A percentile compares a stretch with the other conserved stretches of the same genome.
phyloP scores from a whole-genome alignment of 2,329 filamentous ascomycete genomes.

The Trichoderma simmonsii region DNA sequence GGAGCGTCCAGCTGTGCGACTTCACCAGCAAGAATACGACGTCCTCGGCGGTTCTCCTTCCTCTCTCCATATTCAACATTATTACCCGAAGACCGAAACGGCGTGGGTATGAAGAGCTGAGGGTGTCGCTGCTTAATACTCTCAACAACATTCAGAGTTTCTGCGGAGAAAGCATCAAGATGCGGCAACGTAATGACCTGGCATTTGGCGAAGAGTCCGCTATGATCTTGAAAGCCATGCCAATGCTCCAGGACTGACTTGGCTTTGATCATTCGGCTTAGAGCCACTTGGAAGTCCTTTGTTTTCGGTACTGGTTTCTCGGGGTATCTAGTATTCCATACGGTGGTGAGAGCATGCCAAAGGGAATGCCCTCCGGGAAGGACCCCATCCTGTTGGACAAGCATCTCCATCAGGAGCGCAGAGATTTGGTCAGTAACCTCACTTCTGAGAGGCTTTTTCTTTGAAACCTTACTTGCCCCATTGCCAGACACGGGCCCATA shows the following conservation, averaged over 20 bases:
- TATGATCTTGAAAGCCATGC: constrained; percentile 42
- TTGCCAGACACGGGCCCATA: not conserved
- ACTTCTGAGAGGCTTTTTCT: not conserved
- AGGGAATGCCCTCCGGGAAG: constrained; percentile 51
- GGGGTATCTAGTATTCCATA: constrained; percentile 44
- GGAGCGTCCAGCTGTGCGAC: constrained; percentile 51
- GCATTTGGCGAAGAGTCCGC: constrained; percentile 43
- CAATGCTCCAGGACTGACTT: constrained; percentile 40
- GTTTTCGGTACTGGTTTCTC: constrained; percentile 40
- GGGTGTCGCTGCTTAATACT: constrained; percentile 48
- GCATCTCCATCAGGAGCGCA: constrained; percentile 29
- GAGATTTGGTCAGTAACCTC: constrained; percentile 23
- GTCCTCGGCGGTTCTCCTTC: constrained; percentile 30
- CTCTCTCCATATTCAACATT: not conserved
- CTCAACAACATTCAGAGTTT: constrained; percentile 43
- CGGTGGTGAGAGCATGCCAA: constrained; percentile 45
- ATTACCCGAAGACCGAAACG: constrained; percentile 20
- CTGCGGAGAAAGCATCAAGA: constrained; percentile 41
- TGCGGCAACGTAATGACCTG: constrained; percentile 43
- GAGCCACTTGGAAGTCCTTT: constrained; percentile 37
- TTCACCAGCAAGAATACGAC: constrained; percentile 40
- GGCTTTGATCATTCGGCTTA: constrained; percentile 38
- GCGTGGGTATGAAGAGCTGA: constrained; percentile 27
- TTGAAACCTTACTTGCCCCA: not conserved
- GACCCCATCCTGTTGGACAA: constrained; percentile 40